Evolutionary conservation across 352 stramenopile genomes (phyloP).

Genomic region (Pseudoperonospora humuli): DNA sequence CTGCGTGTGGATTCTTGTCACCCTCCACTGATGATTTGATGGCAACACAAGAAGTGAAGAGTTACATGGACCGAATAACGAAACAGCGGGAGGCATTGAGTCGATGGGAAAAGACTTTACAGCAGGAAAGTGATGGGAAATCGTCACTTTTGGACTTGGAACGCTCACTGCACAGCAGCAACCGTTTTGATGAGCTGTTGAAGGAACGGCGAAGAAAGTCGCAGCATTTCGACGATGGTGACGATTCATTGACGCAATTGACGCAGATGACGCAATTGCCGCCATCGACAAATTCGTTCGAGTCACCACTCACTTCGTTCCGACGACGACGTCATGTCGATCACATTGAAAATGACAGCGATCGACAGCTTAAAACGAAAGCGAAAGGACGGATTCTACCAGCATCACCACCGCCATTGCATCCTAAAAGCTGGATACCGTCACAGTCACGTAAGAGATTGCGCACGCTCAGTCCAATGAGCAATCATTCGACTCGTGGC

Average conservation of each 20-base stretch:
- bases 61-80: slow-evolving; percentile 40
- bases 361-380: slow-evolving; percentile 7
- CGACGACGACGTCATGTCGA: slow-evolving; percentile 5
- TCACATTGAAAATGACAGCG: slow-evolving; percentile 1
- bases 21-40: slow-evolving; percentile 20
- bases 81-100: slow-evolving; percentile 39
- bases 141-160: slow-evolving; percentile 19
- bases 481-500: not conserved
- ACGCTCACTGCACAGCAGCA: slow-evolving; percentile 13
- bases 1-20: not conserved
- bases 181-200: slow-evolving; percentile 20
- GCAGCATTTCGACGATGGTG: slow-evolving; percentile 9
- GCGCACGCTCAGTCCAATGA: slow-evolving; percentile 16
- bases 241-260: slow-evolving; percentile 23
- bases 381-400: slow-evolving; percentile 18
- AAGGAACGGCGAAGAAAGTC: slow-evolving; percentile 14
- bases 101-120: slow-evolving; percentile 34
- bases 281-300: slow-evolving; percentile 16
- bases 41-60: slow-evolving; percentile 45
- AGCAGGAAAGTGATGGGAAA: slow-evolving; percentile 5
- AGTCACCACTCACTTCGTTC: slow-evolving; percentile 28
- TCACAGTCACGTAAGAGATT: slow-evolving; percentile 28
- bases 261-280: slow-evolving; percentile 29
- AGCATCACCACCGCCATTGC: slow-evolving; percentile 7
- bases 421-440: slow-evolving; percentile 7